phyloP scores from a whole-genome alignment of 495 filamentous ascomycete species.

The Podospora tetraspora region DNA sequence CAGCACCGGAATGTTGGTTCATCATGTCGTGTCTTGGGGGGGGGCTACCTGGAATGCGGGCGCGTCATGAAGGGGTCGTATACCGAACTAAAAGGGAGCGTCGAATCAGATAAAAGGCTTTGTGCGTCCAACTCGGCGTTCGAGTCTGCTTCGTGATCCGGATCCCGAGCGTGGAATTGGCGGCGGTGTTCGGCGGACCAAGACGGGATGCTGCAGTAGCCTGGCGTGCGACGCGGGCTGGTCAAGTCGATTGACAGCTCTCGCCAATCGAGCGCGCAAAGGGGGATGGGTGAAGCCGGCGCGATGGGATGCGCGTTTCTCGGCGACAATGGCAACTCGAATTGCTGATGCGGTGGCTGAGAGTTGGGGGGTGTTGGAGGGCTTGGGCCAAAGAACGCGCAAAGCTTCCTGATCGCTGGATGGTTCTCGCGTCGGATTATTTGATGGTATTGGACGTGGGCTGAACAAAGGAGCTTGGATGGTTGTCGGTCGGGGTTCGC shows the following conservation, averaged over 20 bases:
- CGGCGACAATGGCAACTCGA: neutral
- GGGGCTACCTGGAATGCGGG: constrained; percentile 17
- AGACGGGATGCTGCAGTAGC: constrained; percentile 1
- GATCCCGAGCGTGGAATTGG: neutral
- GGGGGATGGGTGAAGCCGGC: neutral
- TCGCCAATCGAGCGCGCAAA: neutral
- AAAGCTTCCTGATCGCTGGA: neutral
- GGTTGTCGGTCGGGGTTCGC: neutral
- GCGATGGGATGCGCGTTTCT: neutral
- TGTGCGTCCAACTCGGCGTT: constrained; percentile 7
- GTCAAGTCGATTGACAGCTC: neutral
- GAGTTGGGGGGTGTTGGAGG: neutral
- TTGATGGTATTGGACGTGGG: neutral
- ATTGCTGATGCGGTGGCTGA: neutral
- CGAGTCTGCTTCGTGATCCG: constrained; percentile 2
- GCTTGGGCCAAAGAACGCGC: neutral
- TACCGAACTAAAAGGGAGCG: constrained; percentile 9
- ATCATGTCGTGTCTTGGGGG: constrained; percentile 28
- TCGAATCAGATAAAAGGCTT: constrained; percentile 11
- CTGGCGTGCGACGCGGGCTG: constrained; percentile 3
- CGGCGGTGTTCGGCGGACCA: neutral
- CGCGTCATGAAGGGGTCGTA: constrained; percentile 23
- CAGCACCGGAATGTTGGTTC: constrained; percentile 39
- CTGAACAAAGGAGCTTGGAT: constrained; percentile 1
- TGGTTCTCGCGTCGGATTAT: neutral